Conservation (phyloP, 2,329 filamentous ascomycete species). For the Boeremia lycopersici region DNA sequence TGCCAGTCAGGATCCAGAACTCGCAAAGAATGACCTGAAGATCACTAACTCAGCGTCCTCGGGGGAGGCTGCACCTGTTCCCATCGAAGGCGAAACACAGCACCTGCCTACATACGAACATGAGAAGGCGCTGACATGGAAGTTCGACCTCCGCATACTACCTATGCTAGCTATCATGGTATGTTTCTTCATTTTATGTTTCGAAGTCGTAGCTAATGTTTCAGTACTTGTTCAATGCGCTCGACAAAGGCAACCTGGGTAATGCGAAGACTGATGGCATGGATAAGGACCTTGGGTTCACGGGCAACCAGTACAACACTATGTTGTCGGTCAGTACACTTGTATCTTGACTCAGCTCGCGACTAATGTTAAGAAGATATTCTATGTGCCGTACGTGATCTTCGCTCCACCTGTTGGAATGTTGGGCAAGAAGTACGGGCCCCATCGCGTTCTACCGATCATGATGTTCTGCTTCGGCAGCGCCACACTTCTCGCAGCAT, state of each 20-base stretch:
- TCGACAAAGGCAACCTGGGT: constrained; percentile 45
- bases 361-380: constrained; percentile 55
- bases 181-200: too few relatives aligned
- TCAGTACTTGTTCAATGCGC: constrained; percentile 60
- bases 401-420: constrained; percentile 70
- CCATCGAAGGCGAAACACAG: constrained; percentile 37
- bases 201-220: neutral
- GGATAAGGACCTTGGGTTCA: constrained; percentile 64
- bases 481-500: constrained; percentile 65
- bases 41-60: constrained; percentile 37
- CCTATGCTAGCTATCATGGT: constrained; percentile 62
- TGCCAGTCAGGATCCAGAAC: constrained; percentile 31
- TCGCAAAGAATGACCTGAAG: constrained; percentile 38
- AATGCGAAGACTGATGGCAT: constrained; percentile 53
- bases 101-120: constrained; percentile 46
- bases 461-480: constrained; percentile 73
- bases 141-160: constrained; percentile 62
- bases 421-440: constrained; percentile 71
- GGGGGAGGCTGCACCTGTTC: constrained; percentile 30
- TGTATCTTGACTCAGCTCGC: neutral
- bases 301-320: constrained; percentile 69
- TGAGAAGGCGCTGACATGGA: constrained; percentile 55
- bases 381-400: constrained; percentile 76
- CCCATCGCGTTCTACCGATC: constrained; percentile 66
- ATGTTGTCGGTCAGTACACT: constrained; percentile 56